Percentiles rank a stretch among this genome's conserved stretches.
Conservation (phyloP, 768 basidiomycete species). For the Pisolithus tinctorius region DNA sequence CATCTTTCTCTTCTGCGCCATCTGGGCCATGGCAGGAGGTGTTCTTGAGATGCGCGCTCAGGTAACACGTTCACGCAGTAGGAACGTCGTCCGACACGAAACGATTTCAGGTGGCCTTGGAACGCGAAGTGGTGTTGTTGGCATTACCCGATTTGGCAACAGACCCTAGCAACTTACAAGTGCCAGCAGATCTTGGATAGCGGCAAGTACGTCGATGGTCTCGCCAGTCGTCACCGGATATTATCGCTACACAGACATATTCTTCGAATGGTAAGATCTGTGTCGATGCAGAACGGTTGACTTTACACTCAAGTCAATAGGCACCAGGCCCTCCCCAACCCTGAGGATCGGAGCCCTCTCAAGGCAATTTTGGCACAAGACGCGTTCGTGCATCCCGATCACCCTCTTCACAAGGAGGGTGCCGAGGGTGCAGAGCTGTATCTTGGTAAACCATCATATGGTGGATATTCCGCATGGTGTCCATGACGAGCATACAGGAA, state of each 20-base stretch:
- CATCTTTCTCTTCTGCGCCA: conserved; percentile 47
- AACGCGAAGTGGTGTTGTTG: neutral
- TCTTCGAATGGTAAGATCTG: conserved; percentile 64
- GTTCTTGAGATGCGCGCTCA: neutral
- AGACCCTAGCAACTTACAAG: neutral
- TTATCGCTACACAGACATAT: conserved; percentile 81
- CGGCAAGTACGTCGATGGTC: conserved; percentile 16
- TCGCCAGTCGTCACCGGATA: conserved; percentile 57
- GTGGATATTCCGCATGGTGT: neutral
- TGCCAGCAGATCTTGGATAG: conserved; percentile 1
- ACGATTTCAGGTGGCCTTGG: neutral
- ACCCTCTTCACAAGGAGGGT: conserved; percentile 63
- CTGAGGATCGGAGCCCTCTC: conserved; percentile 52
- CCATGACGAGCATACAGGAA: conserved; percentile 36
- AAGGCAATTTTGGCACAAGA: conserved; percentile 72
- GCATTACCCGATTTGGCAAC: neutral
- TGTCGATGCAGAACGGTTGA: neutral
- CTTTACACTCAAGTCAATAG: conserved; percentile 28
- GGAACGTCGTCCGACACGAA: neutral
- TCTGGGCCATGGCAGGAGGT: conserved; percentile 53
- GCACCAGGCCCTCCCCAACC: conserved; percentile 49
- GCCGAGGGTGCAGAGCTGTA: conserved; percentile 64
- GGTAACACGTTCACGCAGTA: neutral
- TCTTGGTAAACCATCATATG: conserved; percentile 42
- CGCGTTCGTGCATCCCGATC: conserved; percentile 59